phyloP scores from a whole-genome alignment of 805 yeast genomes.

The Metschnikowia shivogae region DNA sequence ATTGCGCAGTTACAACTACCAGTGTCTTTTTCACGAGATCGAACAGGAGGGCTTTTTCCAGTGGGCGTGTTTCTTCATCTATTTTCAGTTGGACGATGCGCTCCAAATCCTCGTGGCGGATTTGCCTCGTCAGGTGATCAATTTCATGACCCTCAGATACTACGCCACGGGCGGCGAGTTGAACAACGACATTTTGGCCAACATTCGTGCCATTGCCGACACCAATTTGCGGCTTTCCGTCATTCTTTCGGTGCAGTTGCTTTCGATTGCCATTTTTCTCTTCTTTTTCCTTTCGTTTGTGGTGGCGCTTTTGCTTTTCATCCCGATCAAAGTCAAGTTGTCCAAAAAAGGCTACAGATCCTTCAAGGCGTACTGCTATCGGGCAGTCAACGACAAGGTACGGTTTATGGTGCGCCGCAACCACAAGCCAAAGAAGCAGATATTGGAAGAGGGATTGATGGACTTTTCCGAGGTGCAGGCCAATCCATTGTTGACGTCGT shows the following conservation, averaged over 20 bases:
- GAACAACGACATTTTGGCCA: constrained; percentile 40
- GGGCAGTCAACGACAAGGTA: constrained; percentile 54
- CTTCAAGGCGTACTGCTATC: constrained; percentile 59
- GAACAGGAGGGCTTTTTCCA: constrained; percentile 61
- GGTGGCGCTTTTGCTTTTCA: constrained; percentile 48
- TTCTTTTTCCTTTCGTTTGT: constrained; percentile 56
- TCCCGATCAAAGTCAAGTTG: constrained; percentile 49
- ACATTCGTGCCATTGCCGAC: constrained; percentile 55
- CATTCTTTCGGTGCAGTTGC: constrained; percentile 69
- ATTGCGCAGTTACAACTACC: constrained; percentile 54
- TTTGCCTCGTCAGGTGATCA: constrained; percentile 82
- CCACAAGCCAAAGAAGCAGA: constrained; percentile 34
- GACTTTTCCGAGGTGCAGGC: constrained; percentile 21
- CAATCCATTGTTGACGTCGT: constrained; percentile 25
- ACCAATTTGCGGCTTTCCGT: constrained; percentile 63
- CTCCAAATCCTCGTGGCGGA: constrained; percentile 66
- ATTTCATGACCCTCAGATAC: constrained; percentile 61
- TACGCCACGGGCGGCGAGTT: constrained; percentile 47
- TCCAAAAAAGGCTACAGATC: constrained; percentile 36
- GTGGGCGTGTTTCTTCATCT: constrained; percentile 62
- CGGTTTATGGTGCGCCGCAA: constrained; percentile 45
- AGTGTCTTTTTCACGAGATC: constrained; percentile 68
- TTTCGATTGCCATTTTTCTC: constrained; percentile 72
- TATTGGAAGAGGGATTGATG: constrained; percentile 29
- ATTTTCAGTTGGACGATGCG: constrained; percentile 61